Conservation (phyloP, 1,284 basidiomycete genomes). For the Pseudozyma hubeiensis region DNA sequence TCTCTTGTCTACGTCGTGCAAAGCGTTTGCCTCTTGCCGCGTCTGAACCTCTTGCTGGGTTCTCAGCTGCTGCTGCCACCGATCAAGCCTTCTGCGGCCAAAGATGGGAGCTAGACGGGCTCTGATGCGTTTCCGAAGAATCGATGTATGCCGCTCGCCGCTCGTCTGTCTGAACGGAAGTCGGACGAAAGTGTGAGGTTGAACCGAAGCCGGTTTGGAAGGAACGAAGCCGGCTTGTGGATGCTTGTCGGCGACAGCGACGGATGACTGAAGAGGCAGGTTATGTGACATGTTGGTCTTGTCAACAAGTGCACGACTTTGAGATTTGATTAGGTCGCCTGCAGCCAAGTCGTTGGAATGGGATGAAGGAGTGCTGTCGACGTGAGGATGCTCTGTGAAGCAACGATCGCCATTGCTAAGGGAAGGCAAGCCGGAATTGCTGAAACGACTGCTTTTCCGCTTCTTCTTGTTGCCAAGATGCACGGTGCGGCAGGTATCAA, state of each 20-base stretch:
- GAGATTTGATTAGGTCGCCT: not conserved
- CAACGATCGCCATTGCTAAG: not conserved
- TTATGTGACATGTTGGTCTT: conserved; percentile 11
- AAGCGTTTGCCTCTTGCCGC: not conserved
- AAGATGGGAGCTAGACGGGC: conserved; percentile 17
- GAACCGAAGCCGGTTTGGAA: not conserved
- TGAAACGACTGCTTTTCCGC: conserved; percentile 51
- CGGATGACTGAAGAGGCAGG: not conserved
- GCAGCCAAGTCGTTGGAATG: no score
- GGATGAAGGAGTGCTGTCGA: no score
- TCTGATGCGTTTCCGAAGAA: conserved; percentile 24
- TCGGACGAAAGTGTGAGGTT: conserved; percentile 1
- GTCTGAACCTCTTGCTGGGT: conserved; percentile 5
- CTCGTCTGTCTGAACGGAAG: conserved; percentile 18
- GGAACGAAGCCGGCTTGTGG: not conserved
- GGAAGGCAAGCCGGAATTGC: conserved; percentile 1
- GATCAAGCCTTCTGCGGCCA: conserved; percentile 8
- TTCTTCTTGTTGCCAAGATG: conserved; percentile 58
- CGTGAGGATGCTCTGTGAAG: no score
- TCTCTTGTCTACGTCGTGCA: conserved; percentile 1
- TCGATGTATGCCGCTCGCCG: conserved; percentile 12
- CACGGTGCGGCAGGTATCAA: conserved; percentile 37
- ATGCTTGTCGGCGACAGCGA: conserved; percentile 1
- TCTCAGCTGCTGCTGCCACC: conserved; percentile 2
- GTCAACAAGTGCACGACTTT: conserved; percentile 21